phyloP scores from a whole-genome alignment of 108 stramenopile species.

The Stephanodiscus minutulus region DNA sequence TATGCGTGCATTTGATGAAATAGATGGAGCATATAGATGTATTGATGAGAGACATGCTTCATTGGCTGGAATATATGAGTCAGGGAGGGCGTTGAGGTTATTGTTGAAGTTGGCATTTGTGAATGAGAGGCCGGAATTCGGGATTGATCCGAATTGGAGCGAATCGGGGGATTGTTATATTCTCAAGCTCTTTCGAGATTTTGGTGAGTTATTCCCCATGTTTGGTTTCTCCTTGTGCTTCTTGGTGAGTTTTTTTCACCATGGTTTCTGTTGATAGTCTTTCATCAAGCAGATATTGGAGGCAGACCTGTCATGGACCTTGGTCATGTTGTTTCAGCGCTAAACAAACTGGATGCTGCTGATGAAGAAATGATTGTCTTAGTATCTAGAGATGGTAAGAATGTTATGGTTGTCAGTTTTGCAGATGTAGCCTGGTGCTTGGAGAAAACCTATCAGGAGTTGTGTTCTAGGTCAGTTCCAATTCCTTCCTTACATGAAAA shows the following conservation, averaged over 20 bases:
- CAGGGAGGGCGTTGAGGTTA: conserved; percentile 81
- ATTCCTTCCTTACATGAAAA: conserved; percentile 22
- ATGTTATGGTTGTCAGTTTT: conserved; percentile 85
- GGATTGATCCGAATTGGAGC: conserved; percentile 81
- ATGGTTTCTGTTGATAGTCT: conserved; percentile 44
- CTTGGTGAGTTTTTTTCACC: neutral
- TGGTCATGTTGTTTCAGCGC: conserved; percentile 84
- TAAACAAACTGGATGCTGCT: conserved; percentile 91
- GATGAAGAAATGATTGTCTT: conserved; percentile 89
- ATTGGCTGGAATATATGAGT: conserved; percentile 85
- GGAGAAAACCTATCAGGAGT: conserved; percentile 76
- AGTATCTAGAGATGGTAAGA: conserved; percentile 85
- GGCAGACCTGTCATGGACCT: conserved; percentile 93
- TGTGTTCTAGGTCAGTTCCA: conserved; percentile 43
- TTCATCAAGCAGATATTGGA: conserved; percentile 88
- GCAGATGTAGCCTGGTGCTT: conserved; percentile 88
- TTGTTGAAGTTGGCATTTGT: conserved; percentile 88
- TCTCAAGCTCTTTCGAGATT: conserved; percentile 92
- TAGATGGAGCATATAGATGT: conserved; percentile 54
- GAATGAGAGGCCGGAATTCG: conserved; percentile 93
- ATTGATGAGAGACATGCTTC: conserved; percentile 61
- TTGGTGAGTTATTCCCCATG: conserved; percentile 55
- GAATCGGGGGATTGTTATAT: conserved; percentile 92
- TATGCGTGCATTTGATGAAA: conserved; percentile 64
- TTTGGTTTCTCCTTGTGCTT: neutral